Conservation (phyloP, 2,329 filamentous ascomycete species). For the Clarireedia paspali region DNA sequence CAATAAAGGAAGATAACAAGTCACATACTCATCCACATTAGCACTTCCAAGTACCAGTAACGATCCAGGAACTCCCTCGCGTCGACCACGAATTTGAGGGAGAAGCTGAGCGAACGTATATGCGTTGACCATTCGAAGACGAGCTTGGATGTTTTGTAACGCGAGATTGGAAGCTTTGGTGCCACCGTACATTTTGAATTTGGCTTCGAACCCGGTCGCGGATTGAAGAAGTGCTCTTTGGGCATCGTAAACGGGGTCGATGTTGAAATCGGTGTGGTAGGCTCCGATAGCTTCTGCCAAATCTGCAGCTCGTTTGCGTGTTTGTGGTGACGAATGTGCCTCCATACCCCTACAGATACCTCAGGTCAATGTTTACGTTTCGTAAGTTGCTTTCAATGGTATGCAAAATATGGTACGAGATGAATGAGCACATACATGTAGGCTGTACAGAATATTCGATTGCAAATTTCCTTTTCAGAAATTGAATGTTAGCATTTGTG, state of each 20-base stretch:
- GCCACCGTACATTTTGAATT: constrained; percentile 53
- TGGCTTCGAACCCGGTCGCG: constrained; percentile 52
- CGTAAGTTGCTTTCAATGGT: too few relatives aligned
- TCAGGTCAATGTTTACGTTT: too few relatives aligned
- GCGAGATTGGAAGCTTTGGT: constrained; percentile 41
- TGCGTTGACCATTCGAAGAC: constrained; percentile 55
- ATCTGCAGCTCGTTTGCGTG: constrained; percentile 52
- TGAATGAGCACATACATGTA: too few relatives aligned
- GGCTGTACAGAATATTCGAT: too few relatives aligned
- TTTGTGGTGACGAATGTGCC: constrained; percentile 40
- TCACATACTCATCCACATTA: constrained; percentile 49
- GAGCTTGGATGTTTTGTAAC: constrained; percentile 57
- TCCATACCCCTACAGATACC: constrained; percentile 45
- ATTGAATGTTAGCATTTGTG: too few relatives aligned
- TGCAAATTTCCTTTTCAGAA: too few relatives aligned
- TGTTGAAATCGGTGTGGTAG: constrained; percentile 63
- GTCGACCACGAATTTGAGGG: constrained; percentile 50
- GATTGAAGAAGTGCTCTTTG: constrained; percentile 41
- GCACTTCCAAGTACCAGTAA: constrained; percentile 60
- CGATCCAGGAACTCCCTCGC: constrained; percentile 36
- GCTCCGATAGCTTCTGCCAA: constrained; percentile 56
- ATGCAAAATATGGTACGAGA: too few relatives aligned
- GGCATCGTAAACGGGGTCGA: constrained; percentile 14
- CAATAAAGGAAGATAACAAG: too few relatives aligned
- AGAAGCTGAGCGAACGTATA: constrained; percentile 52